A percentile compares a stretch with the other conserved stretches of the same genome.
These are phyloP conservation scores for Solanum aculeatissimum DNA, from an alignment of 305 asterid species.

Conservation along the genomic window DNA sequence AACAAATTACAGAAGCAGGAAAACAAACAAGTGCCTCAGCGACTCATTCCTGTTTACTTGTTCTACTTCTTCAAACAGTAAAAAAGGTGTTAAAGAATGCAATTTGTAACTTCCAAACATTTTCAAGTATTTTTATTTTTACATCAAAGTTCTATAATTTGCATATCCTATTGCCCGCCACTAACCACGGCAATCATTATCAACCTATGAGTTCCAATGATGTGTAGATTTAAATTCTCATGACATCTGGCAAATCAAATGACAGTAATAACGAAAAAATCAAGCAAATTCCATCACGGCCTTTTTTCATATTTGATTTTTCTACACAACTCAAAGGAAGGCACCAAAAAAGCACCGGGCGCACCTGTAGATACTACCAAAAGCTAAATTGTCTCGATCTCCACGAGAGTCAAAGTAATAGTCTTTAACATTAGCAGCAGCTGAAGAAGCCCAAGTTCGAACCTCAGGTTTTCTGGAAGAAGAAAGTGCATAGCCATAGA, in stretches of 20 bases:
- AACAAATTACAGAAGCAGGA: not conserved
- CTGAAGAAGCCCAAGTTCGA: constrained; percentile 47
- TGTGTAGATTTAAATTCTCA: not conserved
- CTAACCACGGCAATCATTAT: not conserved
- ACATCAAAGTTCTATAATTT: not conserved
- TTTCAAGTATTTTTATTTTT: not conserved
- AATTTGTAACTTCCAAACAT: not conserved
- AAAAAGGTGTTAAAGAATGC: not conserved
- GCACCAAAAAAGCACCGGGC: not conserved
- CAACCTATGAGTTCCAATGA: not conserved
- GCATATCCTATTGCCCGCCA: not conserved
- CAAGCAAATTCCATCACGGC: not conserved
- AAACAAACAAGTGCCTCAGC: not conserved
- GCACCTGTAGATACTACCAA: constrained; percentile 80
- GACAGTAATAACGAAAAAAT: not conserved
- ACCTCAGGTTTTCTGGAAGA: constrained; percentile 56
- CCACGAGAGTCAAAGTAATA: constrained; percentile 93
- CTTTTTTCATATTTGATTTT: not conserved
- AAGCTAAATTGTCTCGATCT: constrained; percentile 80
- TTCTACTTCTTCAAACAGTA: not conserved
- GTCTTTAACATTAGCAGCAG: constrained; percentile 37
- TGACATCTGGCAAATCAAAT: not conserved
- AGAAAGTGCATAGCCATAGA: constrained; percentile 30
- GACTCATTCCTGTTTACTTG: not conserved
- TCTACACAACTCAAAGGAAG: not conserved